A percentile compares a stretch with the other conserved stretches of the same genome.
These are phyloP conservation scores for Debaryomyces sp. DNA, from an alignment of 1,139 yeast species.

Conservation along the genomic window DNA sequence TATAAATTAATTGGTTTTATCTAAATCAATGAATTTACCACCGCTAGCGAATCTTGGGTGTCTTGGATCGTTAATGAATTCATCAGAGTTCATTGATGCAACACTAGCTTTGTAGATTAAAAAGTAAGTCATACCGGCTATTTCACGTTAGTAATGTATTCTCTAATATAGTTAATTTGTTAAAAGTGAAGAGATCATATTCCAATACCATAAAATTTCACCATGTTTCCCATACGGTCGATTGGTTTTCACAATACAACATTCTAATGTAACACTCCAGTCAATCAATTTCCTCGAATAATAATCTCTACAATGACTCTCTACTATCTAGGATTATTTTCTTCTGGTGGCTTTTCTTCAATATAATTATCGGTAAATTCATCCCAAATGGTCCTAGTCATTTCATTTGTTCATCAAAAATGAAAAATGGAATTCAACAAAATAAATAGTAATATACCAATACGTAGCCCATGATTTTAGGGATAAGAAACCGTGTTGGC, in stretches of 20 bases:
- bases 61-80: slow-evolving; percentile 56
- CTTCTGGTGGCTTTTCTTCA: not conserved
- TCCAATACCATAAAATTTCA: not conserved
- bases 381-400: not conserved
- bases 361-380: not conserved
- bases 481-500: not conserved
- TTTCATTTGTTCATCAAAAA: not conserved
- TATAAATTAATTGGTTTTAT: slow-evolving; percentile 30
- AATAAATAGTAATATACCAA: not conserved
- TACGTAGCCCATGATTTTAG: not conserved
- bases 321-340: not conserved
- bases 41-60: slow-evolving; percentile 56
- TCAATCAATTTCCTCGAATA: not conserved
- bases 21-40: slow-evolving; percentile 54
- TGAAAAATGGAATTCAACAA: not conserved
- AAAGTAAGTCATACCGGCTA: slow-evolving; percentile 48
- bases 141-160: slow-evolving; percentile 22
- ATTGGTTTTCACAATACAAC: not conserved
- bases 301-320: not conserved
- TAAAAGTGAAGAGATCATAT: not conserved
- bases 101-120: slow-evolving; percentile 45
- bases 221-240: not conserved
- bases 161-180: not conserved
- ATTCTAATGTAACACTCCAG: not conserved
- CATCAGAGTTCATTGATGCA: slow-evolving; percentile 51